Conservation (phyloP, 2,329 filamentous ascomycete species). For the Falciphora oryzae region DNA sequence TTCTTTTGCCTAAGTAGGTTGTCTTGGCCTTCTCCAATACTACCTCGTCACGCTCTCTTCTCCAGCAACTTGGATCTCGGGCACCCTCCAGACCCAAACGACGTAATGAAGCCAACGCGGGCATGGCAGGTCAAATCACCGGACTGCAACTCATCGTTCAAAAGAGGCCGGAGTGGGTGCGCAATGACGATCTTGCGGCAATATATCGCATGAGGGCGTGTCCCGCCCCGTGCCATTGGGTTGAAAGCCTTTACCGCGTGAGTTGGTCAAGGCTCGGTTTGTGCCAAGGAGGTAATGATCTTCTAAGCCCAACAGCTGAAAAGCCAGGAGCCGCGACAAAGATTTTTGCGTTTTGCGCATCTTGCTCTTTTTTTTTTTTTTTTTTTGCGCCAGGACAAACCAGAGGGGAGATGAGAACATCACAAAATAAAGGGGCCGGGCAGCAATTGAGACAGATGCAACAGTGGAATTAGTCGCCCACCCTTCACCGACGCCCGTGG, state of each 20-base stretch:
- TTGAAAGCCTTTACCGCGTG: not conserved
- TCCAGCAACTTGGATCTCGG: not conserved
- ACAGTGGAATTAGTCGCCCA: not conserved
- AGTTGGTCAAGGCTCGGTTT: not conserved
- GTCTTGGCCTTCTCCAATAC: not conserved
- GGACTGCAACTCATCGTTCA: not conserved
- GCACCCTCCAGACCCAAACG: not conserved
- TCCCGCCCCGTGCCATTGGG: not conserved
- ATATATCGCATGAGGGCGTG: not conserved
- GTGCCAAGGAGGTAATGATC: not conserved
- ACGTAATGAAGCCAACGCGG: too few relatives aligned
- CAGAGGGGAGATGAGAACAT: not conserved
- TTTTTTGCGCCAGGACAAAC: not conserved
- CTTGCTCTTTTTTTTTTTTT: too few relatives aligned
- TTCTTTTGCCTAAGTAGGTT: not conserved
- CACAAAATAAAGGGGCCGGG: not conserved
- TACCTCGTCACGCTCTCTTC: not conserved
- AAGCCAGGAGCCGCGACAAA: not conserved
- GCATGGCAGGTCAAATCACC: not conserved
- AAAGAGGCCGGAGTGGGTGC: not conserved
- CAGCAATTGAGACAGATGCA: not conserved
- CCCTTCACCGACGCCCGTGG: not conserved
- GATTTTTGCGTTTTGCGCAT: not conserved
- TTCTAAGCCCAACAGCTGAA: not conserved
- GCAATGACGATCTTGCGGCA: not conserved